Evolutionary conservation across 1,139 yeast genomes (phyloP).

Genomic region (Spencermartinsiella ligniputridi): DNA sequence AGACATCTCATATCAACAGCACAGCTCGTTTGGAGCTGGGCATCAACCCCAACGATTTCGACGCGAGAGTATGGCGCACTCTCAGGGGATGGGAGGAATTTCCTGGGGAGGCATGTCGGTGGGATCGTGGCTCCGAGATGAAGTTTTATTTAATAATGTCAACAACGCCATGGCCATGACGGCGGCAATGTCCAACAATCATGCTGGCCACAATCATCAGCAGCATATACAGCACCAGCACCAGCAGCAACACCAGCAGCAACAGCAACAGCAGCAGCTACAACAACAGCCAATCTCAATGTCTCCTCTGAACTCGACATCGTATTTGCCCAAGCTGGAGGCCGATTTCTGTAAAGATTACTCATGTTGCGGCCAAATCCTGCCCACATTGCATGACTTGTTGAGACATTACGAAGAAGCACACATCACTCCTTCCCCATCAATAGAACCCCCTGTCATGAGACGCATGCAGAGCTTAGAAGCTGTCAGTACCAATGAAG

Average conservation of each 20-base stretch:
- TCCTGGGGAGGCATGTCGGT: conserved; percentile 97
- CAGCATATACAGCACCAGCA: conserved; percentile 16
- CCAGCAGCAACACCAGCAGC: conserved; percentile 23
- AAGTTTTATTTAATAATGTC: conserved; percentile 43
- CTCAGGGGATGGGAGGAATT: conserved; percentile 96
- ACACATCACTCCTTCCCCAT: conserved; percentile 69
- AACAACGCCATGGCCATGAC: conserved; percentile 20
- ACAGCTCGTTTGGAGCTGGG: conserved; percentile 19
- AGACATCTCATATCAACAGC: conserved; percentile 36
- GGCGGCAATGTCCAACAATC: conserved; percentile 1
- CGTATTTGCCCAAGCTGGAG: conserved; percentile 85
- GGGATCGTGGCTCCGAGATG: conserved; percentile 95
- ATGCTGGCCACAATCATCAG: neutral
- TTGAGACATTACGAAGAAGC: conserved; percentile 95
- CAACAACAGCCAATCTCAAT: conserved; percentile 19
- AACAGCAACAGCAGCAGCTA: conserved; percentile 22
- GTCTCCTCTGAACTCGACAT: conserved; percentile 58
- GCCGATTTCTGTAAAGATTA: conserved; percentile 96
- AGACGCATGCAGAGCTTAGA: conserved; percentile 43
- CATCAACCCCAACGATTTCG: conserved; percentile 43
- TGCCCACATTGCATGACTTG: conserved; percentile 91
- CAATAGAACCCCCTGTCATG: conserved; percentile 45
- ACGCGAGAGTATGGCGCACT: conserved; percentile 88
- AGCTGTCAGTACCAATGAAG: conserved; percentile 85
- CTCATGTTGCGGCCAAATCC: conserved; percentile 87